Conservation (phyloP, 257 asterid species). For the Knoxia roxburghii region DNA sequence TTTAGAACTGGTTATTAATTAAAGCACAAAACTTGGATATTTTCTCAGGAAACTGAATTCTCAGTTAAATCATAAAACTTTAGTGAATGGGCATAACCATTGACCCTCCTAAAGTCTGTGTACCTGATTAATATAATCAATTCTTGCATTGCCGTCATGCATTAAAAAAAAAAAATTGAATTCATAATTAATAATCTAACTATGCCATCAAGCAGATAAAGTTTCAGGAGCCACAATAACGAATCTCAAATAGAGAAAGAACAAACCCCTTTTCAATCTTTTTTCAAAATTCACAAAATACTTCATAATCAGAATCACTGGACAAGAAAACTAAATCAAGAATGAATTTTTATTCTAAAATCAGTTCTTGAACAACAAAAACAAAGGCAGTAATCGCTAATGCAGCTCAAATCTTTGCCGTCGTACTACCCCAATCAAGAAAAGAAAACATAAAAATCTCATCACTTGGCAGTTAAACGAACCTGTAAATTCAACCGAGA, state of each 20-base stretch:
- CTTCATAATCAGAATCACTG: background rate
- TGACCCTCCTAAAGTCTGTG: background rate
- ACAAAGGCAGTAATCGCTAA: background rate
- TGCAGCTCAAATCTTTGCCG: background rate
- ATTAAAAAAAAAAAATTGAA: background rate
- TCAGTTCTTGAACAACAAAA: slow-evolving; percentile 9
- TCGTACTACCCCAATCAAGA: background rate
- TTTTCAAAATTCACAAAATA: background rate
- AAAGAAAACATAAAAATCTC: background rate
- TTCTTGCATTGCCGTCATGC: slow-evolving; percentile 1
- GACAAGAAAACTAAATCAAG: slow-evolving; percentile 5
- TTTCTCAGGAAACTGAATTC: slow-evolving; percentile 4
- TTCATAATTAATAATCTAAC: background rate
- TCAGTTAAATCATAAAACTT: background rate
- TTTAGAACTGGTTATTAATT: background rate
- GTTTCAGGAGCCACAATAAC: background rate
- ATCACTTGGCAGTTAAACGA: background rate
- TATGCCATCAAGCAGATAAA: background rate
- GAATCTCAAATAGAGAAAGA: background rate
- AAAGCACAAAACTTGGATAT: background rate
- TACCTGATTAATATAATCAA: background rate
- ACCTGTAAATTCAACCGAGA: slow-evolving; percentile 25
- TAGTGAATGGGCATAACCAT: background rate
- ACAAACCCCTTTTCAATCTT: background rate
- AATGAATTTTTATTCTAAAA: slow-evolving; percentile 3